phyloP scores from a whole-genome alignment of 2,329 filamentous ascomycete species.

The Pestalotiopsis sp. region DNA sequence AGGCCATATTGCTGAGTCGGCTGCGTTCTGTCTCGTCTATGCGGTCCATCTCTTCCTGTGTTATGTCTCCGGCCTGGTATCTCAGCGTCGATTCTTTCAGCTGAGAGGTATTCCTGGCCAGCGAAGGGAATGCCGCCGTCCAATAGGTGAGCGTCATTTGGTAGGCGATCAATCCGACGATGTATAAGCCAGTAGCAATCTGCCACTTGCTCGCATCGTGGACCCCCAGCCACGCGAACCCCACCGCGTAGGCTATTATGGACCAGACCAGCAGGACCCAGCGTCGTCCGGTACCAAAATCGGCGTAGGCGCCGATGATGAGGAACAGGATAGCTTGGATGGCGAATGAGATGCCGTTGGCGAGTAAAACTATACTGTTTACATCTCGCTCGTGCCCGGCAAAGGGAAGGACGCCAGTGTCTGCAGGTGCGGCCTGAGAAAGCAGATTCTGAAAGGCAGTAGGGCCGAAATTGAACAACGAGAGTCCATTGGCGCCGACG shows the following conservation, averaged over 20 bases:
- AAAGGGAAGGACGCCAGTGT: slow-evolving; percentile 55
- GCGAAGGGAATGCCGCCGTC: slow-evolving; percentile 58
- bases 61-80: slow-evolving; percentile 48
- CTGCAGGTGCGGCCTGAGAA: slow-evolving; percentile 58
- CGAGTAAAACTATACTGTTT: slow-evolving; percentile 66
- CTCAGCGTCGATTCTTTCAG: slow-evolving; percentile 34
- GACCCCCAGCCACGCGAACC: slow-evolving; percentile 70
- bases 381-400: slow-evolving; percentile 60
- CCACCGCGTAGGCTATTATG: slow-evolving; percentile 62
- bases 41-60: slow-evolving; percentile 61
- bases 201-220: slow-evolving; percentile 63
- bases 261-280: slow-evolving; percentile 65
- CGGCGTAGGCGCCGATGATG: slow-evolving; percentile 54
- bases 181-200: slow-evolving; percentile 63
- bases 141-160: slow-evolving; percentile 71
- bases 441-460: slow-evolving; percentile 68
- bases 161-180: slow-evolving; percentile 67
- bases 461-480: slow-evolving; percentile 65
- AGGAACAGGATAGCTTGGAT: slow-evolving; percentile 63
- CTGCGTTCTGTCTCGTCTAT: slow-evolving; percentile 66
- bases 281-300: slow-evolving; percentile 67
- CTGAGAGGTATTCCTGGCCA: slow-evolving; percentile 39
- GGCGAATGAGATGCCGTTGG: slow-evolving; percentile 70
- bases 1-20: slow-evolving; percentile 63
- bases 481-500: slow-evolving; percentile 66